Conservation (phyloP, 805 yeast genomes). For the Teunomyces stri region DNA sequence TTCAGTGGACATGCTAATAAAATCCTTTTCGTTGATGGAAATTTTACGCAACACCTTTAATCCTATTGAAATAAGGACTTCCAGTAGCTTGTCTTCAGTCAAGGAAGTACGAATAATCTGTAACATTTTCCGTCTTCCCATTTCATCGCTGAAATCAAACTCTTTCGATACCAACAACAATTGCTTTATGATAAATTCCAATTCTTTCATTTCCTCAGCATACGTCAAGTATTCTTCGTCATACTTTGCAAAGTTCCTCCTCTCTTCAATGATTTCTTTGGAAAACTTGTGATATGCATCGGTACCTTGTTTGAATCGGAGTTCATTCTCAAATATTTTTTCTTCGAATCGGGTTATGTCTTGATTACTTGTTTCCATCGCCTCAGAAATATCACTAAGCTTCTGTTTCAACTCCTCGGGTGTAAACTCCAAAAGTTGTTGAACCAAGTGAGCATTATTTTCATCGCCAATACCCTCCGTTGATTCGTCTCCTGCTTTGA, state of each 20-base stretch:
- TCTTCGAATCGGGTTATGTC: conserved; percentile 9
- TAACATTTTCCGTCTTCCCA: conserved; percentile 79
- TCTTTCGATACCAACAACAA: conserved; percentile 61
- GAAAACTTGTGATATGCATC: conserved; percentile 10
- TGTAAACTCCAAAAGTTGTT: conserved; percentile 11
- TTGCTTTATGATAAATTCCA: conserved; percentile 75
- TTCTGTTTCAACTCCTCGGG: conserved; percentile 10
- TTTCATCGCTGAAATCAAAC: conserved; percentile 86
- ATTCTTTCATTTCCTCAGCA: conserved; percentile 50
- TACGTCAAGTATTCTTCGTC: conserved; percentile 25
- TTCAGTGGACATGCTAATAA: conserved; percentile 80
- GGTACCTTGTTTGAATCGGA: conserved; percentile 9
- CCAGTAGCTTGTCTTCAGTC: conserved; percentile 55
- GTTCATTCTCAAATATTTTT: conserved; percentile 7
- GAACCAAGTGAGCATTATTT: conserved; percentile 11
- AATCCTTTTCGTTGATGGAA: conserved; percentile 79
- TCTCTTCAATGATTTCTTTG: conserved; percentile 8
- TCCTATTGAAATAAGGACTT: conserved; percentile 51
- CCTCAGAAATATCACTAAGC: conserved; percentile 9
- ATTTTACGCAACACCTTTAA: conserved; percentile 65
- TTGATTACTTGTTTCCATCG: conserved; percentile 4
- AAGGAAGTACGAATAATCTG: conserved; percentile 48
- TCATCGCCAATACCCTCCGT: conserved; percentile 14
- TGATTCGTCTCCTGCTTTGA: conserved; percentile 19
- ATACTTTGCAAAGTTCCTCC: conserved; percentile 10